These are phyloP conservation scores for Dacryopinax spathularia DNA, from an alignment of 768 basidiomycete genomes.

Conservation along the genomic window DNA sequence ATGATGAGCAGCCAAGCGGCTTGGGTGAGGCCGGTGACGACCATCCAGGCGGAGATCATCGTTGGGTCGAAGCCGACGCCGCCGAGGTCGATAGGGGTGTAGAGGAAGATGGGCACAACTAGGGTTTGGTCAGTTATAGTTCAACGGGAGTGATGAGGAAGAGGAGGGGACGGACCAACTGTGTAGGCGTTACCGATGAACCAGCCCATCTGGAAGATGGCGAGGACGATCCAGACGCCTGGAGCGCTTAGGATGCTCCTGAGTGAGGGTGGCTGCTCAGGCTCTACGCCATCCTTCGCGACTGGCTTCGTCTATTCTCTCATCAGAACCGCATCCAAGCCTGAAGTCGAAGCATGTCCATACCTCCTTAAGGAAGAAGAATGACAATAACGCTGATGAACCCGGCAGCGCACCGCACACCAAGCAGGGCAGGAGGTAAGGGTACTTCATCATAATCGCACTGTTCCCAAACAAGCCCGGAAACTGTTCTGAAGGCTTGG, in stretches of 20 bases:
- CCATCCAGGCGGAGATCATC: constrained; percentile 1
- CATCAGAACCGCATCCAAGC: background rate
- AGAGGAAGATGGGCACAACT: background rate
- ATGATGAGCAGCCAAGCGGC: constrained; percentile 4
- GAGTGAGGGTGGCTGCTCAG: background rate
- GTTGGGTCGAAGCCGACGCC: background rate
- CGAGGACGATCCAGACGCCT: background rate
- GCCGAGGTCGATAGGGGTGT: background rate
- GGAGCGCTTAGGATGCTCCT: background rate
- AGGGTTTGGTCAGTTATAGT: background rate
- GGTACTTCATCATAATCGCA: background rate
- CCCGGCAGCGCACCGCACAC: background rate
- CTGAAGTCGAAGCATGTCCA: background rate
- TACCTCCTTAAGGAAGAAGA: constrained; percentile 6
- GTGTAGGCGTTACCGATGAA: constrained; percentile 1
- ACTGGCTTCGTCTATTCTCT: background rate
- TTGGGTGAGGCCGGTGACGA: background rate
- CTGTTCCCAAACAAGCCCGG: background rate
- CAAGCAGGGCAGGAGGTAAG: constrained; percentile 5
- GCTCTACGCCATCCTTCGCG: background rate
- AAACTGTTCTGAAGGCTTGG: constrained; percentile 5
- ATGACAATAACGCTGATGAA: background rate
- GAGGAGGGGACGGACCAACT: background rate
- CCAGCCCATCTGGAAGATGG: constrained; percentile 7
- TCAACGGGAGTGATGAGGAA: background rate